Evolutionary conservation across 1,284 basidiomycete species (phyloP).

Genomic region (Hymenochaete sp.): DNA sequence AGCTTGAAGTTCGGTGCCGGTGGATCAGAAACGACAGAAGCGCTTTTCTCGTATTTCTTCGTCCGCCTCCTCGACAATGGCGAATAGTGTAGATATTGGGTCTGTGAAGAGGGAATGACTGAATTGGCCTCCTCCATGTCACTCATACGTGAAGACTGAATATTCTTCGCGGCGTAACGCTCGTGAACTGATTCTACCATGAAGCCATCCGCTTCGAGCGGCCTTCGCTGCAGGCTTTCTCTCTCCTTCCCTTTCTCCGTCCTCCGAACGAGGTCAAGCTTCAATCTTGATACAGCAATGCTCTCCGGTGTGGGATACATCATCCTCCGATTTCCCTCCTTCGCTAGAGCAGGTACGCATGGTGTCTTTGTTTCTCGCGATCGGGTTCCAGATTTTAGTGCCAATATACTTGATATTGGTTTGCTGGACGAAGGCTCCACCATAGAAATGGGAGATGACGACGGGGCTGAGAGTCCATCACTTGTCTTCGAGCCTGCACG

Average conservation of each 20-base stretch:
- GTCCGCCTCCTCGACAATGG: too few relatives aligned
- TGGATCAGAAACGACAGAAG: not conserved
- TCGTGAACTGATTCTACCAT: not conserved
- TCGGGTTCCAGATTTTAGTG: not conserved
- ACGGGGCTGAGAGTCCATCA: too few relatives aligned
- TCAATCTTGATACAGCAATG: slow-evolving; percentile 1
- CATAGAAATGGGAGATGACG: too few relatives aligned
- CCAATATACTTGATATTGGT: not conserved
- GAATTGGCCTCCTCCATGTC: not conserved
- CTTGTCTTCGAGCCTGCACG: too few relatives aligned
- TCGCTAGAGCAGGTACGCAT: not conserved
- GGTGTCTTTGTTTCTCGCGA: not conserved
- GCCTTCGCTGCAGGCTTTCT: not conserved
- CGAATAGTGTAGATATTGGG: slow-evolving; percentile 10
- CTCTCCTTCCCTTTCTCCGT: not conserved
- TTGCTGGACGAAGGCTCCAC: too few relatives aligned
- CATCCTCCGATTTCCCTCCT: not conserved
- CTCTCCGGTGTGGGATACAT: slow-evolving; percentile 6
- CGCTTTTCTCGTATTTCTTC: slow-evolving; percentile 1
- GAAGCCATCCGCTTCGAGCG: not conserved
- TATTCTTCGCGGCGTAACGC: not conserved
- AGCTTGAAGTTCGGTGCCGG: not conserved
- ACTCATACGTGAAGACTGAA: not conserved
- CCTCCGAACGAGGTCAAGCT: too few relatives aligned
- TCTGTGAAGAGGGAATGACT: slow-evolving; percentile 13